Evolutionary conservation across 2,329 filamentous ascomycete species (phyloP), one percentile per base, ranked within the genome.

Genomic region (Pezicula radicicola): DNA sequence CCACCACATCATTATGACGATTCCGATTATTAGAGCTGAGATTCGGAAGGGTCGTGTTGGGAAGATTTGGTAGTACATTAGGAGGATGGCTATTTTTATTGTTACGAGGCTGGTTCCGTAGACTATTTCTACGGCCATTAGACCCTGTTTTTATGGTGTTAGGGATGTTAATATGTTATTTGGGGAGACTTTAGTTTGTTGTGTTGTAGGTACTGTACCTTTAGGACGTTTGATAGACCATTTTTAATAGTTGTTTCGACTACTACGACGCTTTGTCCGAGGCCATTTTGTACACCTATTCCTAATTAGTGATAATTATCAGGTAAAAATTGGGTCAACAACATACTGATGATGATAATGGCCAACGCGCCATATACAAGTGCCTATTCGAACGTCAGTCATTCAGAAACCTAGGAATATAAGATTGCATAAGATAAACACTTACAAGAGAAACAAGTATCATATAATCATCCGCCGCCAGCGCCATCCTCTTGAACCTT

Each of bases 41-140:
- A 51, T 52, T 36, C 51, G 53, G 25, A 52, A 55, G 4, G 46
- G 45, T 12, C 48, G 53, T 18, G 41, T 41, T 2, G 50, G 47
- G 25, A 58, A 58, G 10, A 58, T 52, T 27, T 55, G 49, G 16
- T 56, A 48, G 30, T 58, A 58, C 21, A 58, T 47, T 18, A 47
- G 47, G 19, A 58, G 44, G 35, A 58, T 45, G 19, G 43, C 54
- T 12, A 58, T 40, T 46, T 58, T 58, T 30, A 30, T 30, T 3
- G 28, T 30, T 2, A 30, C 28, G 7, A 30, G 28, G 10, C 8
- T 12, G 10, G 28, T 30, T 30, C 28, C 28, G 28, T 30, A 30
- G 8, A 30, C 28, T 9, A 30, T 30, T 12, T 30, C 28, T 9
- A 30, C 28, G 8, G 28, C 28, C 28, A 30, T 30, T 8, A 30